Evolutionary conservation across 2,329 filamentous ascomycete genomes (phyloP), one percentile per base, ranked within the genome.

Genomic region (Penicillium sp.): DNA sequence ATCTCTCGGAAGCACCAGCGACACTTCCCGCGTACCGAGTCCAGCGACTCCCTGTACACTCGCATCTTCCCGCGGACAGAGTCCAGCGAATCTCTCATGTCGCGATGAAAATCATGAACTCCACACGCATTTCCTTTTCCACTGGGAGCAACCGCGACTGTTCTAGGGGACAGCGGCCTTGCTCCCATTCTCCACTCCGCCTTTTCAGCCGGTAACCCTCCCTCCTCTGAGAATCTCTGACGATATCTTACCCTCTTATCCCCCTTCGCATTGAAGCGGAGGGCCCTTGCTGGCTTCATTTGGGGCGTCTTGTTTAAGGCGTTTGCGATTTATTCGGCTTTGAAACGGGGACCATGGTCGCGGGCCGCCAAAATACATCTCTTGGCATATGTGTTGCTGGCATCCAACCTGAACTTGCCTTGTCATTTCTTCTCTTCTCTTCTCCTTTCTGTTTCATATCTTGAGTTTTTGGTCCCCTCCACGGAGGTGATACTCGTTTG

Each of bases 71-170:
- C 68, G 17, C 59, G 68, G 18, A 68, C 65, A 2, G 67, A 70
- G 52, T 71, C 68, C 4, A 71, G 67, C 59, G 68, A 71, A 37
- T 71, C 68, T 13, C 63, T 71, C 49, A 68, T 70, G 66, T 62
- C 62, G 50, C 55, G 68, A 58, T 69, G 63, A 63, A 53, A 21
- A 48, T 49, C 40, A 51, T 43, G 12, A 39, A n/a, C 17, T 34
- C 34, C 27, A 45, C 29, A 45, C 29, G 43, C 54, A 41, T 52
- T 40, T 49, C 40, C 46, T 50, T 36, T 44, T 41, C 42, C 42
- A 34, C 21, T 40, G n/a, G 42, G 27, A 55, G 49, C 36, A 47
- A 47, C 42, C 26, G 54, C 27, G 34, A 33, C 41, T 13, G n/a
- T n/a, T 51, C 40, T 18, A 48, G 39, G 43, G 18, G 50, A 58